Conservation (phyloP, 371 early-diverging fungal species). For the Mucor racemosus region DNA sequence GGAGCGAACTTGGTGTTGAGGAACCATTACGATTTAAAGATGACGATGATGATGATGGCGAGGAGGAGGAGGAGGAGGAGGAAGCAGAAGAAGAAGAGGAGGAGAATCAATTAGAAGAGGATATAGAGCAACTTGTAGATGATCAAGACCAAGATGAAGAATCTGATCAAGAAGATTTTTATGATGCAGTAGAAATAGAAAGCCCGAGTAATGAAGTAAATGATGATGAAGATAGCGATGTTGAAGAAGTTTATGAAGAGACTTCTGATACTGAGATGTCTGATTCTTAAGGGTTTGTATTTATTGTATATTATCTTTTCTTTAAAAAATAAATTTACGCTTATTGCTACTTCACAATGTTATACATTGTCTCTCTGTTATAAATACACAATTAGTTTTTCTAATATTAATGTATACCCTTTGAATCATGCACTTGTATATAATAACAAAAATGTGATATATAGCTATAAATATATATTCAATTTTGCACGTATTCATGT, state of each 20-base stretch:
- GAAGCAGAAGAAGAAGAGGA: slow-evolving; percentile 16
- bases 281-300: slow-evolving; percentile 8
- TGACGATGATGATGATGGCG: slow-evolving; percentile 20
- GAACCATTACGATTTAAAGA: slow-evolving; percentile 27
- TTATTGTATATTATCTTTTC: too few species aligned
- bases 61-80: slow-evolving; percentile 21
- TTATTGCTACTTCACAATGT: too few species aligned
- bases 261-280: slow-evolving; percentile 18
- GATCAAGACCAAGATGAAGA: slow-evolving; percentile 13
- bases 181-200: not conserved
- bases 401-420: too few species aligned
- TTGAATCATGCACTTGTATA: too few species aligned
- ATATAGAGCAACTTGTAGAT: not conserved
- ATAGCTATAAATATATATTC: too few species aligned
- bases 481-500: too few species aligned
- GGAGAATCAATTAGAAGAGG: not conserved
- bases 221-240: slow-evolving; percentile 19
- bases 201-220: slow-evolving; percentile 3
- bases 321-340: too few species aligned
- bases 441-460: too few species aligned
- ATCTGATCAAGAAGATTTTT: slow-evolving; percentile 6
- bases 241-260: slow-evolving; percentile 27
- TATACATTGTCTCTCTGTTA: too few species aligned
- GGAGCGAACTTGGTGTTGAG: slow-evolving; percentile 4
- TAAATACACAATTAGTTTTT: too few species aligned